Evolutionary conservation across 345 rosid species (phyloP).

Genomic region (Gossypium rotundifolium): DNA sequence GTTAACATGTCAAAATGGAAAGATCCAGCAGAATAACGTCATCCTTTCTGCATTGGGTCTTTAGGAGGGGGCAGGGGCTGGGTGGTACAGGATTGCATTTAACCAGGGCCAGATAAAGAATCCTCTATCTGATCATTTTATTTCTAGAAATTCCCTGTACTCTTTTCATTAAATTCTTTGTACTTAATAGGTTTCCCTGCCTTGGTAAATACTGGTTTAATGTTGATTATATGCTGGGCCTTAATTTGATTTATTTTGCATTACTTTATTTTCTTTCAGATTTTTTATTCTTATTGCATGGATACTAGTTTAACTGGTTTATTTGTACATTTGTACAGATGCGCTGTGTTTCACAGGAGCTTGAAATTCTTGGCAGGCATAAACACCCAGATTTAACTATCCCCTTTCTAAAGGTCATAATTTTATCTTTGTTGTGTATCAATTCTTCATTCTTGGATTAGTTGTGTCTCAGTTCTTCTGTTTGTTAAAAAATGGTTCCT

Average conservation of each 20-base stretch:
- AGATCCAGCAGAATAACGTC: not conserved
- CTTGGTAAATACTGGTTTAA: not conserved
- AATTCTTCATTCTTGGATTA: not conserved
- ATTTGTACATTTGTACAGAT: constrained; percentile 44
- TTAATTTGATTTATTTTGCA: constrained; percentile 1
- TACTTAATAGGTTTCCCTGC: not conserved
- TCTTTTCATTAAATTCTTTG: not conserved
- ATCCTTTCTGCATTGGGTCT: not conserved
- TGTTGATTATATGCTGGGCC: not conserved
- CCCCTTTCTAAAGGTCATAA: constrained; percentile 78
- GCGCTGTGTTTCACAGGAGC: constrained; percentile 70
- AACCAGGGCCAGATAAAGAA: not conserved
- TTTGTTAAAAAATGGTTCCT: not conserved
- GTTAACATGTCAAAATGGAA: not conserved
- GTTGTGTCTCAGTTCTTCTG: not conserved
- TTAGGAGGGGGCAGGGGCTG: not conserved
- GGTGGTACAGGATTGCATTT: not conserved
- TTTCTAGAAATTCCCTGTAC: not conserved
- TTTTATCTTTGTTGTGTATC: not conserved
- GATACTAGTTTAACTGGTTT: constrained; percentile 9
- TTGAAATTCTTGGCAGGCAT: constrained; percentile 89
- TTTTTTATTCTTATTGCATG: not conserved
- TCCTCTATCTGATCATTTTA: not conserved
- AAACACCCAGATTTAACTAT: constrained; percentile 81
- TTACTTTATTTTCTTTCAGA: not conserved